Percentiles rank a stretch among this genome's conserved stretches.
These are phyloP conservation scores for Cornus controversa DNA, from an alignment of 148 eudicot genomes.

Conservation along the genomic window DNA sequence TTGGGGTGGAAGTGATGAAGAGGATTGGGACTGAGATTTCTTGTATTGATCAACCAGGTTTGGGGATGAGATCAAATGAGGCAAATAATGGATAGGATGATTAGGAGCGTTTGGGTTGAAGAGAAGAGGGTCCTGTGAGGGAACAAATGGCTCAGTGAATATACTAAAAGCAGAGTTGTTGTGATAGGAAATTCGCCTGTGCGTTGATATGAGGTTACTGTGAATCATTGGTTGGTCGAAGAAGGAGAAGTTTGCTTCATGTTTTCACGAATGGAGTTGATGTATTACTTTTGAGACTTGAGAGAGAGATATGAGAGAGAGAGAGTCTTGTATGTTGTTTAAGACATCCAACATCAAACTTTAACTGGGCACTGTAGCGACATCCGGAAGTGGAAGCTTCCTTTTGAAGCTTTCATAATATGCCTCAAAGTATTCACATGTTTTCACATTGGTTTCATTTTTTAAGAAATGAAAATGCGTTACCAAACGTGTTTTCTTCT, in stretches of 20 bases:
- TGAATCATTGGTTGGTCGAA: conserved; percentile 8
- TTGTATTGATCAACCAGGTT: neutral
- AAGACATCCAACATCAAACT: no score
- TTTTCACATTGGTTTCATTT: no score
- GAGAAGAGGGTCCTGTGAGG: conserved; percentile 5
- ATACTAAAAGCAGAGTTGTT: neutral
- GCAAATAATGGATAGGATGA: neutral
- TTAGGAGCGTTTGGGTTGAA: conserved; percentile 4
- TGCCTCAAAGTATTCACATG: no score
- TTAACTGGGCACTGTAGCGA: no score
- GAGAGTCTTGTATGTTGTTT: no score
- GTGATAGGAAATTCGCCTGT: neutral
- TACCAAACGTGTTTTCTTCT: no score
- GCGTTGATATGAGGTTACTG: neutral
- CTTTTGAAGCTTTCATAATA: no score
- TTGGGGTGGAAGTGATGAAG: neutral
- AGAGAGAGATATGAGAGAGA: no score
- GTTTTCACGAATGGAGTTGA: no score
- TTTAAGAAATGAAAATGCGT: no score
- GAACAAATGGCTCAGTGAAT: neutral
- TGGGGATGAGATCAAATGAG: neutral
- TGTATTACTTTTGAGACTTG: no score
- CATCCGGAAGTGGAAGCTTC: no score
- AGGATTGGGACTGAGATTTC: neutral
- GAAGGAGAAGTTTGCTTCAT: neutral